A percentile compares a stretch with the other conserved stretches of the same genome.
These are phyloP conservation scores for Fraxinus nigra DNA, from an alignment of 305 asterid species.

Conservation along the genomic window DNA sequence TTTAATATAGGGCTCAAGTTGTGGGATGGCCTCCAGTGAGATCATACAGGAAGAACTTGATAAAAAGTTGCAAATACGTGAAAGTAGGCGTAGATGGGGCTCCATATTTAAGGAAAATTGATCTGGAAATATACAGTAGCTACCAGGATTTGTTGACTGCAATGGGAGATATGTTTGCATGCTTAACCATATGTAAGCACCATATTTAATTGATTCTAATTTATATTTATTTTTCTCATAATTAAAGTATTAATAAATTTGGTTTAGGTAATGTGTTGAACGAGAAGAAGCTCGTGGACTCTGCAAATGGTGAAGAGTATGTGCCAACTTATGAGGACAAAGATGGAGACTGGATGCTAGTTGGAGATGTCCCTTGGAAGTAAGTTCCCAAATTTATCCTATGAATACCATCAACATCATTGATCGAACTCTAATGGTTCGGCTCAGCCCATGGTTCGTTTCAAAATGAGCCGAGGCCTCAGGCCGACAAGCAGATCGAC, in stretches of 20 bases:
- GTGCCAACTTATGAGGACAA: constrained; percentile 70
- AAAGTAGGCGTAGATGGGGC: constrained; percentile 80
- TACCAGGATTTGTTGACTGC: constrained; percentile 50
- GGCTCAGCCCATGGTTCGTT: neutral
- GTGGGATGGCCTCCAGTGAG: constrained; percentile 67
- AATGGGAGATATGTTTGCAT: constrained; percentile 53
- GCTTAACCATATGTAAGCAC: constrained; percentile 51
- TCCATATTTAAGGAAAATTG: constrained; percentile 66
- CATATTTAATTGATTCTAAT: neutral
- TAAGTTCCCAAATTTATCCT: constrained; percentile 21
- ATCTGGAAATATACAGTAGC: constrained; percentile 45
- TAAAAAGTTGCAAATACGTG: constrained; percentile 46
- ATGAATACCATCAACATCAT: neutral
- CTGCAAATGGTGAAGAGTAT: constrained; percentile 46
- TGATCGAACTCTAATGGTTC: neutral
- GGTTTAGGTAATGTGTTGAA: constrained; percentile 39
- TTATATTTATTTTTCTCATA: neutral
- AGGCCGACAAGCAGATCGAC: no score
- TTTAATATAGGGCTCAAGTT: constrained; percentile 32
- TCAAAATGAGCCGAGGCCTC: no score
- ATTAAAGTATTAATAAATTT: neutral
- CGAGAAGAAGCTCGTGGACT: constrained; percentile 47
- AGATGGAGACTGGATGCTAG: constrained; percentile 87
- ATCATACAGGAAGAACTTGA: constrained; percentile 37
- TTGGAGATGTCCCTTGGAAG: constrained; percentile 95